Conservation (phyloP, 1,284 basidiomycete genomes). For the Moesziomyces antarcticus region DNA sequence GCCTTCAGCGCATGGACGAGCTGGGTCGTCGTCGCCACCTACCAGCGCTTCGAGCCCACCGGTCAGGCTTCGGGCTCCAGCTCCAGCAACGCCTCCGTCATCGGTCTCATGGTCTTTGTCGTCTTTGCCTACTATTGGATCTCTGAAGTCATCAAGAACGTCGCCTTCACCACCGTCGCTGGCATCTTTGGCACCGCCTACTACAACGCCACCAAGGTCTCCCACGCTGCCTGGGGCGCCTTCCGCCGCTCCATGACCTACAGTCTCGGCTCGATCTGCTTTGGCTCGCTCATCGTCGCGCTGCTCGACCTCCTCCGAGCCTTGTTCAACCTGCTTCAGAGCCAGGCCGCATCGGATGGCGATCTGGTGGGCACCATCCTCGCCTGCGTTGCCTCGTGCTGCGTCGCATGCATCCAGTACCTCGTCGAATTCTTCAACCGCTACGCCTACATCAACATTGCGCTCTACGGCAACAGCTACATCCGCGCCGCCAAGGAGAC, state of each 20-base stretch:
- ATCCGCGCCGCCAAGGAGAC: conserved; percentile 88
- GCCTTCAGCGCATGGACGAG: conserved; percentile 57
- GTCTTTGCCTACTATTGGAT: conserved; percentile 57
- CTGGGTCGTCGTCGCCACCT: conserved; percentile 59
- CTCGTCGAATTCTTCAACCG: conserved; percentile 72
- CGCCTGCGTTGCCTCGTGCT: conserved; percentile 83
- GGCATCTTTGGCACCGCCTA: conserved; percentile 61
- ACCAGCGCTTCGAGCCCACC: conserved; percentile 56
- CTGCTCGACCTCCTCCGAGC: conserved; percentile 81
- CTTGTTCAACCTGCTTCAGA: conserved; percentile 75
- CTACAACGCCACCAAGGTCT: conserved; percentile 72
- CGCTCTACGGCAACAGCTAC: conserved; percentile 88
- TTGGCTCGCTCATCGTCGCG: conserved; percentile 88
- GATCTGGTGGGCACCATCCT: conserved; percentile 80
- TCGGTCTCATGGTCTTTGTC: conserved; percentile 62
- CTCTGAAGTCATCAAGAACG: conserved; percentile 61
- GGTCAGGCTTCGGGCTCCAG: conserved; percentile 42
- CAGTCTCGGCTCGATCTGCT: conserved; percentile 88
- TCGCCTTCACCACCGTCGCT: conserved; percentile 58
- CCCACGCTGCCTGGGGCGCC: conserved; percentile 72
- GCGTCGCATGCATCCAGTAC: conserved; percentile 66
- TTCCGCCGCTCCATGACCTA: conserved; percentile 84
- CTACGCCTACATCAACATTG: conserved; percentile 78
- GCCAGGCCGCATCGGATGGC: conserved; percentile 79
- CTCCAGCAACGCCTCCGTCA: conserved; percentile 45